Evolutionary conservation across 2,329 filamentous ascomycete species (phyloP), one percentile per base, ranked within the genome.

Genomic region (Clonostachys solani): DNA sequence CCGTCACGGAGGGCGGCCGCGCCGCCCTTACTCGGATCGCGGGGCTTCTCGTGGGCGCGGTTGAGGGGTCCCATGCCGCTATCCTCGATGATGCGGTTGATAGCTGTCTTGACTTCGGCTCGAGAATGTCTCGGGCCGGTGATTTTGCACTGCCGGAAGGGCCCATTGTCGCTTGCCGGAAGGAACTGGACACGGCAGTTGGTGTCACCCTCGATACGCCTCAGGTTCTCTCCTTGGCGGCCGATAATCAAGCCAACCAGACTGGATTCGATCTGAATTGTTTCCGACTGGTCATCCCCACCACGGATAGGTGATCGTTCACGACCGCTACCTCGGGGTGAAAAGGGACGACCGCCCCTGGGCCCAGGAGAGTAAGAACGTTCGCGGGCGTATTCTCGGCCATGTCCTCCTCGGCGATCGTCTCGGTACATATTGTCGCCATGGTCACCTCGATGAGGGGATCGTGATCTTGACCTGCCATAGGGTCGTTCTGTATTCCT

Each of bases 191-290:
- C 90, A 49, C 91, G 80, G 56, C 90, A 92, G 46, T 83, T 83
- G 43, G 86, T 90, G 57, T 95, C 89, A 42, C 81, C 75, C 66
- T 96, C 92, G 54, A 96, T 89, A 49, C 89, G 84, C 55, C 89
- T 79, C 40, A 96, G 73, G 57, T 95, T 96, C 69, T 96, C 92
- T 55, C 91, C 91, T 60, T 92, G 87, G 50, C 91, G 83, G 46
- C 91, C 91, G 61, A 96, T 96, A 59, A 96, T 95, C 34, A 96
- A 75, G 40, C 91, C 91, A 45, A 96, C 91, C 43, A 95, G 77
- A 57, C 84, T 88, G 18, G 89, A 90, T 62, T 95, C 90, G 59
- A 96, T 90, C 58, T 87, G 81, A 55, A 96, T 91, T 19, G 86
- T 87, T 69, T 96, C 91, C 19, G 81, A 80, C 58, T 85, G 87